Percentiles rank a stretch among this genome's conserved stretches.
Evolutionary conservation across 768 basidiomycete species (phyloP).

Genomic region (Paxillus involutus): DNA sequence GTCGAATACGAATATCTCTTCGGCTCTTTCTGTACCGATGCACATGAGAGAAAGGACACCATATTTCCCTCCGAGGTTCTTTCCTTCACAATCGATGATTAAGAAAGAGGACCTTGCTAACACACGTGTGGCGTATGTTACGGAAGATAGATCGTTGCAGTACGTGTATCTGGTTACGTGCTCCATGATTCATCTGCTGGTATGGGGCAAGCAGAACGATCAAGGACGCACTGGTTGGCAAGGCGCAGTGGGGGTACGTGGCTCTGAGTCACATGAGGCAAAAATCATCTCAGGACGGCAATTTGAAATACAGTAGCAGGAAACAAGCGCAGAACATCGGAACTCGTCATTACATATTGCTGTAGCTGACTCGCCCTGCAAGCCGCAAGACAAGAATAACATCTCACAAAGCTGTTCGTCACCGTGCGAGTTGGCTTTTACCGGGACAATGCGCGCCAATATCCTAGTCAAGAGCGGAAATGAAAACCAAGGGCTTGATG

Average conservation of each 20-base stretch:
- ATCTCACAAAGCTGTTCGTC: too few species aligned
- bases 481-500: too few species aligned
- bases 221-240: constrained; percentile 16
- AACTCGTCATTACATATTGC: too few species aligned
- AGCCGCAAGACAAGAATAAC: too few species aligned
- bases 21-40: constrained; percentile 31
- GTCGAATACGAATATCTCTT: constrained; percentile 38
- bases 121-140: constrained; percentile 17
- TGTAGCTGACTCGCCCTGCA: too few species aligned
- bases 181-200: constrained; percentile 15
- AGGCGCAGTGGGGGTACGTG: not conserved
- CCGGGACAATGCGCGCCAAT: too few species aligned
- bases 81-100: constrained; percentile 42
- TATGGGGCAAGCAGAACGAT: not conserved
- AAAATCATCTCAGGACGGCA: too few species aligned
- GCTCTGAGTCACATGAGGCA: not conserved
- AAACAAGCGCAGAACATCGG: too few species aligned
- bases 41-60: constrained; percentile 38
- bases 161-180: constrained; percentile 18
- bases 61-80: constrained; percentile 28
- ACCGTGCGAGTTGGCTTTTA: too few species aligned
- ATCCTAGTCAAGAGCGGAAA: too few species aligned
- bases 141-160: constrained; percentile 11
- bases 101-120: constrained; percentile 25
- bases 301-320: too few species aligned